Base-by-base conservation (phyloP, 2,329 filamentous ascomycete species). In the Phoma herbarum region DNA sequence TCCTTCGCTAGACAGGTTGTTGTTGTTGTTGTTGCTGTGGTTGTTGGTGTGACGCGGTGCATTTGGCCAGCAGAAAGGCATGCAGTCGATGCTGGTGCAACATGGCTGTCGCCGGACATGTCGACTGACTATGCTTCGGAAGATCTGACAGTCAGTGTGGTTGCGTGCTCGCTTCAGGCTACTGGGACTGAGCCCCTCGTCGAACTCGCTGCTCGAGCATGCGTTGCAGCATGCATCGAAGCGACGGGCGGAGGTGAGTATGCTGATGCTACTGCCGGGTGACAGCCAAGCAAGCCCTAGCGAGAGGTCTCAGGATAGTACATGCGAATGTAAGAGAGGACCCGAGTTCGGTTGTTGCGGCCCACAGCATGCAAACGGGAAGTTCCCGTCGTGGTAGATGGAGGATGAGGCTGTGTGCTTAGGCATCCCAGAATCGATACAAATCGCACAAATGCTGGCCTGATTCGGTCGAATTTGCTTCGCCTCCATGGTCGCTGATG, bases 401-500 rank as follows among this genome's bases (percentile, higher is more conserved):
- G 23, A 12, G 49, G 33, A 23, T 29, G 43, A 53, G 51, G 51
- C 51, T 53, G 43, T 53, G 50, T 28, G 43, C 18, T 53, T 42
- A 53, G 51, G 51, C 51, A 46, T 47, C 51, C 51, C 43, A 31
- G 12, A 53, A 46, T 45, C 51, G 18, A 53, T 53, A 53, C 43
- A 41, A 31, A 23, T 12, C n/a, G 18, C 22, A 53, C 14, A 47
- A 47, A 41, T 25, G 25, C 11, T n/a, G n/a, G 12, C 51, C 33
- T 11, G 29, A 47, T 33, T 2, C 6, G 25, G 42, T n/a, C 25
- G 25, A 10, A 45, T 12, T 46, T 37, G 43, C 29, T 37, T 1
- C 35, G 41, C 50, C 50, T 6, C 42, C 41, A 37, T 22, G 16
- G 22, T n/a, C 12, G 12, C 44, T 2, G 8, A 11, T 16, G n/a